Evolutionary conservation across 2,329 filamentous ascomycete species (phyloP).

Genomic region (Exophiala spinifera): DNA sequence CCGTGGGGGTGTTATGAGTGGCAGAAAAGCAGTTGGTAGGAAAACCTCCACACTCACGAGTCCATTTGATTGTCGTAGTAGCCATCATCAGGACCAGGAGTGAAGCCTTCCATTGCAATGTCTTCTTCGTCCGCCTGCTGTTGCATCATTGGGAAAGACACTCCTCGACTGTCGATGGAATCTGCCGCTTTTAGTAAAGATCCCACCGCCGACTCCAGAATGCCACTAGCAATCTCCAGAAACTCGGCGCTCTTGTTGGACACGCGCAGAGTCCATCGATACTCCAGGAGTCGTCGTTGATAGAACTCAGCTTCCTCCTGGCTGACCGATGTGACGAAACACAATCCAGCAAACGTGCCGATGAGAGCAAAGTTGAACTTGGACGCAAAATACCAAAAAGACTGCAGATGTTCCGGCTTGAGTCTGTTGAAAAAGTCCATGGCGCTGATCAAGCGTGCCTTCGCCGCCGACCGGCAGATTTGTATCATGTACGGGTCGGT

Average conservation of each 20-base stretch:
- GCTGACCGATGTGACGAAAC: conserved; percentile 85
- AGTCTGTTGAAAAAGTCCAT: conserved; percentile 98
- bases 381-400: conserved; percentile 68
- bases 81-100: conserved; percentile 9
- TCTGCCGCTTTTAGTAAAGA: conserved; percentile 28
- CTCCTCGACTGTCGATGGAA: conserved; percentile 25
- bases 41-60: conserved; percentile 10
- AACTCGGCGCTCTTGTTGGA: conserved; percentile 44
- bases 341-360: conserved; percentile 79
- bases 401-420: conserved; percentile 77
- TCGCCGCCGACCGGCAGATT: conserved; percentile 89
- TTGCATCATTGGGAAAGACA: conserved; percentile 29
- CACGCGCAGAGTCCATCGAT: conserved; percentile 89
- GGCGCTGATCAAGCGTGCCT: conserved; percentile 87
- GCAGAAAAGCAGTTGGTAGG: no score
- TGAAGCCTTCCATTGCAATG: conserved; percentile 20
- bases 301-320: conserved; percentile 93
- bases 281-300: conserved; percentile 77
- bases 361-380: conserved; percentile 83
- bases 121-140: conserved; percentile 21
- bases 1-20: no score
- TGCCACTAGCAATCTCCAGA: conserved; percentile 30
- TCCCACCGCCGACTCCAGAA: conserved; percentile 29
- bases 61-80: conserved; percentile 21
- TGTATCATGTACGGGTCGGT: conserved; percentile 67